Evolutionary conservation across 441 rosid genomes (phyloP), one percentile per base, ranked within the genome.

Genomic region (Adansonia gregorii): DNA sequence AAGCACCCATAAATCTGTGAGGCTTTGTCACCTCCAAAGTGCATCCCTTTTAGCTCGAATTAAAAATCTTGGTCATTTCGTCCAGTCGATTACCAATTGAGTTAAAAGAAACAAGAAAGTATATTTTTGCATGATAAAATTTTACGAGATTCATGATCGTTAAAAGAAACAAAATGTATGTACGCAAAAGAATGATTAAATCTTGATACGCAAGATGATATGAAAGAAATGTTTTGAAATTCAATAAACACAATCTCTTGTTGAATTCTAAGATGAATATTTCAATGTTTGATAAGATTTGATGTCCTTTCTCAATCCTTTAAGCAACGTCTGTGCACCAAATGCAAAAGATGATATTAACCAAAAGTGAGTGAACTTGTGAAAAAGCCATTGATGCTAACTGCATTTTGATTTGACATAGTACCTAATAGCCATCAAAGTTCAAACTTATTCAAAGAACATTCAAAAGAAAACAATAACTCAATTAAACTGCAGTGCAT

Each of bases 401-500:
- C 11, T 56, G 61, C 27, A 19, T 56, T 56, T 56, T 19, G 22
- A 6, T 22, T n/a, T 19, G 0, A 55, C 9, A 56, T 6, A 24
- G 39, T 35, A 4, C 39, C 39, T 35, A 35, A 35, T 35, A 7
- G 48, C 9, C 48, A 6, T 43, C 48, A 12, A 49, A 49, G 56
- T 60, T 60, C 8, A 60, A 60, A 60, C 66, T 24, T 9, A 20
- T 60, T 9, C 7, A 10, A 2, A 24, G 12, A 60, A 60, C 12
- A 60, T 60, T 60, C 8, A 0, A 11, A 8, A 10, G 63, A 58
- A 9, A 58, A 56, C 27, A 60, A 60, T n/a, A 60, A 63, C 67
- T 63, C 45, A 14, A 31, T 31, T 5, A 1, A 14, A 51, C 15
- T 51, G 82, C 66, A 71, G 80, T 60, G 54, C 69, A 73, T 82